Evolutionary conservation across 2,329 filamentous ascomycete genomes (phyloP).

Genomic region (Gyromitra esculenta): DNA sequence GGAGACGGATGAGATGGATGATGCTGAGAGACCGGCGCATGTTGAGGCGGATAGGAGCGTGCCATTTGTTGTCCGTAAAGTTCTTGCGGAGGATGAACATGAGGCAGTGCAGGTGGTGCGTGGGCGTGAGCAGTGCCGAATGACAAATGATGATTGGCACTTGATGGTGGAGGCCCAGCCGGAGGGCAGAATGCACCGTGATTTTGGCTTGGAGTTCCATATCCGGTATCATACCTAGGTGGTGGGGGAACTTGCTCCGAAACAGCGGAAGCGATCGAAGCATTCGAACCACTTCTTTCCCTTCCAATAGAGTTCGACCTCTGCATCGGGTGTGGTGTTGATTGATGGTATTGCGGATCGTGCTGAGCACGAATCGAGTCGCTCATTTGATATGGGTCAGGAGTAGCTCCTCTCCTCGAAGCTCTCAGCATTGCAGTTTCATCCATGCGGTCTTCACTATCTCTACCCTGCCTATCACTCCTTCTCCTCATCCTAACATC

Average conservation of each 20-base stretch:
- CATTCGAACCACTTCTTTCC: constrained; percentile 57
- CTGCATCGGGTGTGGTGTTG: constrained; percentile 54
- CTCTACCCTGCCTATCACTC: constrained; percentile 71
- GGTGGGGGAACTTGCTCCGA: constrained; percentile 44
- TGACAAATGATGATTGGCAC: constrained; percentile 50
- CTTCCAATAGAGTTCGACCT: constrained; percentile 53
- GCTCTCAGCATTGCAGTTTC: constrained; percentile 67
- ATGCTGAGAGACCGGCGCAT: constrained; percentile 43
- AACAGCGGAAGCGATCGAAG: constrained; percentile 54
- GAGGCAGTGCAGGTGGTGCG: constrained; percentile 48
- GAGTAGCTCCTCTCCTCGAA: constrained; percentile 59
- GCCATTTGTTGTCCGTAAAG: constrained; percentile 52
- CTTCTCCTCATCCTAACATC: constrained; percentile 92
- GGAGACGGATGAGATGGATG: constrained; percentile 47
- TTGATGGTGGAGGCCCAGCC: constrained; percentile 44
- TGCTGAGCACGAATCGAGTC: constrained; percentile 49
- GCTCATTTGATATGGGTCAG: constrained; percentile 53
- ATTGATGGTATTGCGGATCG: constrained; percentile 55
- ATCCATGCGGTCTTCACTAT: constrained; percentile 67
- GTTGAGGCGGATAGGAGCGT: constrained; percentile 45
- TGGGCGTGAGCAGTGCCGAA: constrained; percentile 47
- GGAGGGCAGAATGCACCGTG: constrained; percentile 48
- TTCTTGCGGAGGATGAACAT: constrained; percentile 51
- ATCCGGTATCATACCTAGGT: constrained; percentile 50
- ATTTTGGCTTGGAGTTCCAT: constrained; percentile 47